Evolutionary conservation across 192 early-diverging fungal genomes (phyloP), one percentile per base, ranked within the genome.

Genomic region (Backusella circina): DNA sequence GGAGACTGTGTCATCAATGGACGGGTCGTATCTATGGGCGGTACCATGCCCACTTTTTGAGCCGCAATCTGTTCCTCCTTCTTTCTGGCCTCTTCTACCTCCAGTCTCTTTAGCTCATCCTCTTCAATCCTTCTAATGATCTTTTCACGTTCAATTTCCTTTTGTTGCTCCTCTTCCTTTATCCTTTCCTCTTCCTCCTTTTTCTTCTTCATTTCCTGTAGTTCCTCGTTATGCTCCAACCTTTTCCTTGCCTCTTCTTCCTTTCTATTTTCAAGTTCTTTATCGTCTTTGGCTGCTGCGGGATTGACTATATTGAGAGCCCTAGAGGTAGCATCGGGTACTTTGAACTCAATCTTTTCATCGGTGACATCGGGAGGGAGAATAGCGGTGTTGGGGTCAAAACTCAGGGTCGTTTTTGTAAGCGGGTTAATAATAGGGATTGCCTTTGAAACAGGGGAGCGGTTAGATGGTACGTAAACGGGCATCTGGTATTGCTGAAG

Each of bases 401-500:
- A 39, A 4, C 28, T 70, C 10, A 70, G 5, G 70, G 91, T 88
- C 68, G 89, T 83, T 76, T 88, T 90, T 38, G 91, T 93, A 3
- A 86, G 80, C 0, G 93, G 93, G 74, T 93, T 88, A 73, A 93
- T 89, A 78, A 95, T 95, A 50, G 87, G 85, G 69, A 95, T 92
- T 5, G 88, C 86, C 70, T 79, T 85, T 38, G 76, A 41, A 78
- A 79, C 57, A 78, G 75, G n/a, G 73, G 74, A 36, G 78, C 75
- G 54, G 26, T 28, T 61, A 26, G 23, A 26, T 4, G 54, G 23
- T 28, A 61, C 54, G 13, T 61, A 61, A 26, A 61, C 23, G 2
- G 54, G 54, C 3, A 10, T 28, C 5, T 61, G 54, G 2, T 61
- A 61, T 15, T 26, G 38, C 7, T 10, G 21, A 39, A 47, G 15